Evolutionary conservation across 805 yeast genomes (phyloP).

Genomic region (Candida morakotiae): DNA sequence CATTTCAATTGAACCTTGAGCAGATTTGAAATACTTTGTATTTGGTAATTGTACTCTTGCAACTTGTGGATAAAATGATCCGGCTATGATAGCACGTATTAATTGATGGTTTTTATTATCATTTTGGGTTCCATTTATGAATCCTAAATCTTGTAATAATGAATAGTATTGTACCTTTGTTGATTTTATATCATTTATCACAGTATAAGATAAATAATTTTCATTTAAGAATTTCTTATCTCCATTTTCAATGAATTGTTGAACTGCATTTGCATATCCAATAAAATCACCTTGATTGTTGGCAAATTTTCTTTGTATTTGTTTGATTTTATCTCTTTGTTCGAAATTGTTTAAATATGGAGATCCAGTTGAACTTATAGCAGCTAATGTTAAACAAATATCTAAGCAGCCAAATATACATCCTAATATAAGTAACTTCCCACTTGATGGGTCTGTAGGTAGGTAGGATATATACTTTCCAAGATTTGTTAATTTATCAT

Average conservation of each 20-base stretch:
- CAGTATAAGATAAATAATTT: constrained; percentile 57
- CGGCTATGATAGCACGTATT: constrained; percentile 66
- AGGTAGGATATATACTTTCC: constrained; percentile 77
- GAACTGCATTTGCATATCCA: constrained; percentile 58
- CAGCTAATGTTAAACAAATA: constrained; percentile 72
- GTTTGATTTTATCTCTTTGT: constrained; percentile 59
- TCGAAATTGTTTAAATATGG: constrained; percentile 69
- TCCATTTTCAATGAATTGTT: constrained; percentile 41
- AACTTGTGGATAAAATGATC: constrained; percentile 78
- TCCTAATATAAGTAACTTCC: constrained; percentile 75
- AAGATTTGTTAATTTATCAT: constrained; percentile 56
- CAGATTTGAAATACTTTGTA: constrained; percentile 63
- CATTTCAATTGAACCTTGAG: constrained; percentile 77
- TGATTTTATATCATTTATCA: constrained; percentile 67
- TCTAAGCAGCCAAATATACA: constrained; percentile 82
- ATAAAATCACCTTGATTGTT: constrained; percentile 72
- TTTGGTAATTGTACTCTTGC: constrained; percentile 82
- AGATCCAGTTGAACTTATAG: constrained; percentile 66
- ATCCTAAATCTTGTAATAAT: constrained; percentile 73
- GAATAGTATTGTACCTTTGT: constrained; percentile 67
- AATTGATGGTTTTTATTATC: constrained; percentile 49
- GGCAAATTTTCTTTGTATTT: constrained; percentile 33
- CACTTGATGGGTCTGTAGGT: constrained; percentile 84
- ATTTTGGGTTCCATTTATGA: constrained; percentile 45
- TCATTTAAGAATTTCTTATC: constrained; percentile 46